Evolutionary conservation across 2,329 filamentous ascomycete species (phyloP).

Genomic region (Alternaria ethzedia): DNA sequence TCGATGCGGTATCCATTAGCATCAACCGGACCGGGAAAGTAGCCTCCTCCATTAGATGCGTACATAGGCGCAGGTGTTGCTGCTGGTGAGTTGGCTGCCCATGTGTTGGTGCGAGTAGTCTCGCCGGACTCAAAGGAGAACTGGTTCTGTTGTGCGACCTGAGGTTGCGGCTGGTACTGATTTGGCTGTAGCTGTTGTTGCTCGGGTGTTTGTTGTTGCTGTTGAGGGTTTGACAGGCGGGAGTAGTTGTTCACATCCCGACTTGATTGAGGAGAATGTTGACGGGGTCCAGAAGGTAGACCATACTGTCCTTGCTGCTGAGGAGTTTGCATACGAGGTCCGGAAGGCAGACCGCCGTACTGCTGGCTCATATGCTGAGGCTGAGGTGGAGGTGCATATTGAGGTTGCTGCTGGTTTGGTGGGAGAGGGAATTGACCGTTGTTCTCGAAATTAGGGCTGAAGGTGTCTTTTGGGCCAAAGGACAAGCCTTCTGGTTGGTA

Average conservation of each 20-base stretch:
- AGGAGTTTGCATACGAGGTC: slow-evolving; percentile 21
- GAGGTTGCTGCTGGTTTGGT: slow-evolving; percentile 18
- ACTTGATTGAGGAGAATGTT: slow-evolving; percentile 10
- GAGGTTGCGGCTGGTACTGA: slow-evolving; percentile 8
- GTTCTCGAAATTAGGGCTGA: slow-evolving; percentile 29
- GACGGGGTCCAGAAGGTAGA: slow-evolving; percentile 13
- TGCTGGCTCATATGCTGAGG: slow-evolving; percentile 7
- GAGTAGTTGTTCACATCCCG: slow-evolving; percentile 14
- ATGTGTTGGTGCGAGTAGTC: slow-evolving; percentile 37
- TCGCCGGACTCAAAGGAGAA: slow-evolving; percentile 24
- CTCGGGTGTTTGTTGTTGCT: slow-evolving; percentile 9
- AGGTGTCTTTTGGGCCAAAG: slow-evolving; percentile 31
- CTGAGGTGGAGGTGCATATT: slow-evolving; percentile 20
- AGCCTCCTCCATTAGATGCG: slow-evolving; percentile 24
- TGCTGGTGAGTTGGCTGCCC: slow-evolving; percentile 11
- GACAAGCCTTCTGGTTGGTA: slow-evolving; percentile 36
- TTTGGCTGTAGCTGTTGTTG: slow-evolving; percentile 11
- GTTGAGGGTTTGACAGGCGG: slow-evolving; percentile 10
- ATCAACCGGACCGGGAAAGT: slow-evolving; percentile 30
- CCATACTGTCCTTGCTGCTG: slow-evolving; percentile 21
- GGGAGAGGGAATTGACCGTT: slow-evolving; percentile 18
- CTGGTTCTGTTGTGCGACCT: slow-evolving; percentile 12
- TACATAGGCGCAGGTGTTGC: slow-evolving; percentile 30
- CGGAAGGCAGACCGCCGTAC: slow-evolving; percentile 18
- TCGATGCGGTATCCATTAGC: slow-evolving; percentile 37